Conservation (phyloP, 352 stramenopile genomes). For the Achlya hypogyna region DNA sequence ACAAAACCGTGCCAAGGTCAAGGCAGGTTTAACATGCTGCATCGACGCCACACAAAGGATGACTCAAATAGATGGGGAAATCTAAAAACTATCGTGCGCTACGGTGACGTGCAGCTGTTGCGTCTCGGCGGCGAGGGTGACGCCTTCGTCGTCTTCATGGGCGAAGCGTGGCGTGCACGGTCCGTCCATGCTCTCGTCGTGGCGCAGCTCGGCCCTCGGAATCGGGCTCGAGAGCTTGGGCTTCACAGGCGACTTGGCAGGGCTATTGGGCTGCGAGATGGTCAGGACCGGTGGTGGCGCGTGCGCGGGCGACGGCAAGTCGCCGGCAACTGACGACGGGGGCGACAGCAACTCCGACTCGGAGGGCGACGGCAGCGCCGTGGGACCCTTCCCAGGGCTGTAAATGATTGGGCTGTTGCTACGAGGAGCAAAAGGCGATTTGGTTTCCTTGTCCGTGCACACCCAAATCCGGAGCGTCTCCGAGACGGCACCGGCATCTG, state of each 20-base stretch:
- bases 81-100: neutral
- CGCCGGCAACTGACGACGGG: neutral
- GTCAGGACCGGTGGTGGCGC: neutral
- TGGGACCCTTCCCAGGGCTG: constrained; percentile 58
- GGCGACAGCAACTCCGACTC: constrained; percentile 27
- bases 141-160: neutral
- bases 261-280: neutral
- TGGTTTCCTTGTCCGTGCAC: constrained; percentile 76
- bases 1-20: no score
- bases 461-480: constrained; percentile 84
- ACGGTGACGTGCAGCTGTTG: neutral
- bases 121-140: neutral
- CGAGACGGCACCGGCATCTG: neutral
- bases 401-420: constrained; percentile 45
- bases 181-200: constrained; percentile 7
- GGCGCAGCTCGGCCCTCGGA: neutral
- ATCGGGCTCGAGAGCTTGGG: neutral
- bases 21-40: no score
- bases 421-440: constrained; percentile 61
- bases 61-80: no score
- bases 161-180: constrained; percentile 11
- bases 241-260: neutral
- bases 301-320: neutral
- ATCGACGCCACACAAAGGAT: no score
- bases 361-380: constrained; percentile 39